phyloP scores from a whole-genome alignment of 768 basidiomycete species.

The Rhizopogon roseolus region DNA sequence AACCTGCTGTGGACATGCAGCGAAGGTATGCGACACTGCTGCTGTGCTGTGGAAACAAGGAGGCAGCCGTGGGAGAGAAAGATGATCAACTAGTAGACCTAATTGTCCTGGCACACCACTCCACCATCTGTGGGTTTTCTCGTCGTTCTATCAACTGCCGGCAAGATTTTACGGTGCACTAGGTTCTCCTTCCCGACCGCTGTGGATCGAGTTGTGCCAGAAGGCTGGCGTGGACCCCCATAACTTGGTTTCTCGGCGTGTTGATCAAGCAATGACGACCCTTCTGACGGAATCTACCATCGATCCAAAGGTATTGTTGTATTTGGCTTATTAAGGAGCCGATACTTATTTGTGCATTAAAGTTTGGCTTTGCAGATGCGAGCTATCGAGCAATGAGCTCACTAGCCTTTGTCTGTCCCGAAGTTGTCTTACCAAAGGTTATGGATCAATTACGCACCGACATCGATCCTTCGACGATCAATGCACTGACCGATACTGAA shows the following conservation, averaged over 20 bases:
- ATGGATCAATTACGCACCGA: conserved; percentile 62
- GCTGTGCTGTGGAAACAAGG: conserved; percentile 34
- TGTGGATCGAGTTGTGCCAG: conserved; percentile 83
- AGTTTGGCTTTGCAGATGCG: conserved; percentile 58
- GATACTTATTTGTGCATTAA: background rate
- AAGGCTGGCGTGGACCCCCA: conserved; percentile 63
- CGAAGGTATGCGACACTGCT: conserved; percentile 49
- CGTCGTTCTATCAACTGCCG: background rate
- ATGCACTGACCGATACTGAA: conserved; percentile 65
- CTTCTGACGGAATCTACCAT: conserved; percentile 44
- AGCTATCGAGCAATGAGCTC: conserved; percentile 73
- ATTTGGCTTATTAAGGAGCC: background rate
- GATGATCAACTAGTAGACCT: conserved; percentile 49
- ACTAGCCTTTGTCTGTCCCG: conserved; percentile 75
- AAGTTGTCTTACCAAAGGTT: conserved; percentile 60
- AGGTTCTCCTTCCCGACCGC: conserved; percentile 14
- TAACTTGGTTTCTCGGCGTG: conserved; percentile 45
- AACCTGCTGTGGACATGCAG: conserved; percentile 44
- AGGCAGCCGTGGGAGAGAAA: conserved; percentile 32
- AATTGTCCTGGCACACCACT: conserved; percentile 73
- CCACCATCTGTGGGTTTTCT: conserved; percentile 46
- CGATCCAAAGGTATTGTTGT: conserved; percentile 35
- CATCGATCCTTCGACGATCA: conserved; percentile 55
- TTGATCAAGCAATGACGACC: conserved; percentile 44
- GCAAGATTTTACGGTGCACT: background rate